Base-by-base conservation (phyloP, 2,329 filamentous ascomycete genomes). In the Scedosporium aurantiacum region DNA sequence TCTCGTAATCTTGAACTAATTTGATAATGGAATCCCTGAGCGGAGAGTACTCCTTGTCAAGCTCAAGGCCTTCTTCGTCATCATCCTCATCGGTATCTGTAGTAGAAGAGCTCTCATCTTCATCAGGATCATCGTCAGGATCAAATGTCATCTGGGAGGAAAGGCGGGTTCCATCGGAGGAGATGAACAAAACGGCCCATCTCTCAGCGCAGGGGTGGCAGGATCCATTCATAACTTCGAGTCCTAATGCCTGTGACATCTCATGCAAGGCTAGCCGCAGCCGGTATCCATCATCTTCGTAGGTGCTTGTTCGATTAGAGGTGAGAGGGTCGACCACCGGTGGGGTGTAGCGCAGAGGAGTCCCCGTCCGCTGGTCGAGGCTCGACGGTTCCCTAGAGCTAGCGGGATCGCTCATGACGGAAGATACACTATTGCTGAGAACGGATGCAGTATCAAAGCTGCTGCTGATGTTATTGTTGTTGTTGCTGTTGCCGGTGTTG, bases 121-220 rank as follows among this genome's bases (percentile, higher is more conserved):
- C 85, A 40, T 84, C 80, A 32, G 88, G 86, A 2, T 88, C 83
- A 55, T 86, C 82, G 63, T 88, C 84, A 1, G 81, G 80, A 63
- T 85, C 89, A 71, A 89, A 90, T 43, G 80, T 85, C 86, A 91
- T 89, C 55, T 86, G 81, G 2, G 85, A 82, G 6, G 85, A 87
- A 47, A 95, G 76, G 59, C 79, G 79, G 68, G 84, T 85, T 37
- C 90, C 89, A 70, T 91, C 85, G 0, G 84, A 75, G 0, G 88
- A 88, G 61, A 95, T 83, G 68, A 92, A 93, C 7, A 95, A 76
- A 5, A 94, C 86, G 4, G 88, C 83, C 91, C 91, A 96, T 61
- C 87, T 81, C 73, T 95, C 91, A 1, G 87, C 86, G 64, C 89
- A 93, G 7, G 90, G 90, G 67, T 94, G 89, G 61, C 85, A 87